phyloP scores from a whole-genome alignment of 2,329 filamentous ascomycete genomes.

The Fusarium kyushuense region DNA sequence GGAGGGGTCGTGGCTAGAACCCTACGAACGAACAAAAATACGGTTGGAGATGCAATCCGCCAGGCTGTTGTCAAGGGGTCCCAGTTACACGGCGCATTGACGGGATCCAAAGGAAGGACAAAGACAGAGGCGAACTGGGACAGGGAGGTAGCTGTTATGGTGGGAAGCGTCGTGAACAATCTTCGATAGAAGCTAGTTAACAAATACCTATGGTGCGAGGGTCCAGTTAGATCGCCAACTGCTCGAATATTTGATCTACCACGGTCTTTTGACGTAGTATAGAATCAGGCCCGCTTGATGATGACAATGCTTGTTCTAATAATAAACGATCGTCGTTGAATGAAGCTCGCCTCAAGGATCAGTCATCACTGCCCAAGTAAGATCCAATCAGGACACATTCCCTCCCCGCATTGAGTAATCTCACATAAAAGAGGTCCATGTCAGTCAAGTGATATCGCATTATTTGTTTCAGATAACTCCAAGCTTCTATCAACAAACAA shows the following conservation, averaged over 20 bases:
- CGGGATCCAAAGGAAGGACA: constrained; percentile 57
- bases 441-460: constrained; percentile 2
- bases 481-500: background rate
- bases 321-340: constrained; percentile 23
- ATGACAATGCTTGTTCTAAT: constrained; percentile 5
- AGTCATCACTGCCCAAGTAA: constrained; percentile 33
- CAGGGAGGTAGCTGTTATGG: constrained; percentile 94
- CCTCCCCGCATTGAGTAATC: constrained; percentile 41
- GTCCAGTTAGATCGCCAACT: background rate
- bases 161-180: constrained; percentile 79
- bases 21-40: constrained; percentile 78
- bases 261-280: background rate
- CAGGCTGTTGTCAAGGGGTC: constrained; percentile 87
- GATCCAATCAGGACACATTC: constrained; percentile 39
- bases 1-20: constrained; percentile 88
- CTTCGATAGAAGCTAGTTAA: constrained; percentile 52
- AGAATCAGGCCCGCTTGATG: background rate
- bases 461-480: constrained; percentile 18
- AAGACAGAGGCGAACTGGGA: constrained; percentile 76
- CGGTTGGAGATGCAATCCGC: constrained; percentile 80
- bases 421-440: constrained; percentile 18
- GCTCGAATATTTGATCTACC: background rate
- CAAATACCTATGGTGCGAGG: background rate
- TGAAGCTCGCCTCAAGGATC: constrained; percentile 23
- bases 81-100: constrained; percentile 70